These are phyloP conservation scores for Mortierella sp. DNA, from an alignment of 371 early-diverging fungal species.

Conservation along the genomic window DNA sequence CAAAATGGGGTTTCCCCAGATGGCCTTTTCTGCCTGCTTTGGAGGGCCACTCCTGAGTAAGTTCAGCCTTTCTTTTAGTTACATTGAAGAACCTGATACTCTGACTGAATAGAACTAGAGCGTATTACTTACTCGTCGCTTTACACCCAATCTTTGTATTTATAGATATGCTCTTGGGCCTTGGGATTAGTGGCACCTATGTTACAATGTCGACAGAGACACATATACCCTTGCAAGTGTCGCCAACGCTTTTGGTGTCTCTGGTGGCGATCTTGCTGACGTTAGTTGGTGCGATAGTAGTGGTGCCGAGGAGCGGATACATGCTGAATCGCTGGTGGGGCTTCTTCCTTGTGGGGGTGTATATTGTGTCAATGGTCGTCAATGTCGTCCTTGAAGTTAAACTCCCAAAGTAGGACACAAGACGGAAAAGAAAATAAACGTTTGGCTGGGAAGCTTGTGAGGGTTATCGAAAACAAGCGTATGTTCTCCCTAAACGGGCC, in stretches of 20 bases:
- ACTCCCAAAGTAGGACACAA: not conserved
- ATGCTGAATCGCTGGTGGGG: conserved; percentile 68
- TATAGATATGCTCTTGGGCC: conserved; percentile 81
- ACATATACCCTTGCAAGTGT: conserved; percentile 65
- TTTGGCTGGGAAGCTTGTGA: not conserved
- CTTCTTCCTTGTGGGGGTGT: conserved; percentile 65
- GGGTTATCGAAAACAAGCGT: not conserved
- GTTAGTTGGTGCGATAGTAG: conserved; percentile 62
- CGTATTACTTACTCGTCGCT: not conserved
- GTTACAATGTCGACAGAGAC: conserved; percentile 63
- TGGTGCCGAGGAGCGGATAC: conserved; percentile 70
- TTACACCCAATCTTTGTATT: not conserved
- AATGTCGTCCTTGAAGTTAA: conserved; percentile 68
- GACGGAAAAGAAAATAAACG: not conserved
- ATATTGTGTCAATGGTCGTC: conserved; percentile 65
- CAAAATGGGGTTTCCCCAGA: conserved; percentile 84
- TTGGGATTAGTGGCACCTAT: conserved; percentile 79
- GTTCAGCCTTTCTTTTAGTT: conserved; percentile 18
- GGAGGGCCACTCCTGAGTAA: conserved; percentile 89
- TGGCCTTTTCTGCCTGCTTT: conserved; percentile 91
- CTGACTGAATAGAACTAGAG: not conserved
- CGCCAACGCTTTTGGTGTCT: conserved; percentile 70
- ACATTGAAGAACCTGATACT: not conserved
- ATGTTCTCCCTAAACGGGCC: too few relatives aligned
- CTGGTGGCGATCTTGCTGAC: conserved; percentile 65